Percentiles rank a stretch among this genome's conserved stretches.
phyloP scores from a whole-genome alignment of 345 rosid genomes.

The Lenwebbia sp. region DNA sequence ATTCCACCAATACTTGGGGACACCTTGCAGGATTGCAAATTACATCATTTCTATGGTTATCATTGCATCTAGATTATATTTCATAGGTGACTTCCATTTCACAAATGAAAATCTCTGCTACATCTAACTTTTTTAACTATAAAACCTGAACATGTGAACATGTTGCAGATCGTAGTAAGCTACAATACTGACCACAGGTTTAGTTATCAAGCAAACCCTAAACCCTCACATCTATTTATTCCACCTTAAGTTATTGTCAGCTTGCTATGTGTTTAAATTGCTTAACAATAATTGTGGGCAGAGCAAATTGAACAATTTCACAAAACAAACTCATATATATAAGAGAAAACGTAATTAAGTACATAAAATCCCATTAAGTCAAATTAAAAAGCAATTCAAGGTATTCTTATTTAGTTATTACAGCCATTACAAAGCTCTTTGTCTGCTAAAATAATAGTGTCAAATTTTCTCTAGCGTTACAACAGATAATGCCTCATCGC shows the following conservation, averaged over 20 bases:
- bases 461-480: neutral
- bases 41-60: neutral
- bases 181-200: neutral
- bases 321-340: neutral
- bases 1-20: neutral
- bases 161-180: neutral
- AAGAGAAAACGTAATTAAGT: neutral
- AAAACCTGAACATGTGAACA: neutral
- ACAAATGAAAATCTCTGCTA: neutral
- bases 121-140: neutral
- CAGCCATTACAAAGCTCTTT: neutral
- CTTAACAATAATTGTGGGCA: neutral
- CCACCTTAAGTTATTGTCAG: too few species aligned
- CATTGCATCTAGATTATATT: neutral
- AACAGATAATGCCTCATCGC: neutral
- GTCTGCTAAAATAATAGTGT: neutral
- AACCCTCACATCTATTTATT: too few species aligned
- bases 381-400: neutral
- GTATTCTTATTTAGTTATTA: neutral
- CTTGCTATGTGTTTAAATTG: neutral
- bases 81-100: neutral
- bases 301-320: neutral
- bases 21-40: neutral
- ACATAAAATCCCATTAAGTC: neutral
- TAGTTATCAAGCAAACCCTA: neutral